Evolutionary conservation across 2,329 filamentous ascomycete species (phyloP).

Genomic region (Alternaria triticimaculans): DNA sequence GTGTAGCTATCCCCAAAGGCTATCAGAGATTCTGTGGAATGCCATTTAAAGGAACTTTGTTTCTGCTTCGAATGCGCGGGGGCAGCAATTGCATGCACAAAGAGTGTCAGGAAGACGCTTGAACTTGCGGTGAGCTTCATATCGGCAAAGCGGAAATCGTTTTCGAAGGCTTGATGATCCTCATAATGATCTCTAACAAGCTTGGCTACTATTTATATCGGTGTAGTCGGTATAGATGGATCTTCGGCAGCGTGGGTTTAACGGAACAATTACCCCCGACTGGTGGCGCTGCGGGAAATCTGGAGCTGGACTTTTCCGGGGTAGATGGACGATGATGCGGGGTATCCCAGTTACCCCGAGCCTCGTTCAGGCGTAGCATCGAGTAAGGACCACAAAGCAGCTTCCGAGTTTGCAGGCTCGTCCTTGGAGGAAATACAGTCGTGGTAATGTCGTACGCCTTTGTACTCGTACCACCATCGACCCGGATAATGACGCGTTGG

Average conservation of each 20-base stretch:
- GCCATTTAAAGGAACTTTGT: constrained; percentile 23
- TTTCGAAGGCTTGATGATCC: not conserved
- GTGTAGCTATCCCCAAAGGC: constrained; percentile 62
- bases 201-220: not conserved
- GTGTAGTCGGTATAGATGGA: not conserved
- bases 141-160: not conserved
- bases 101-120: constrained; percentile 2
- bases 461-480: not conserved
- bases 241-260: not conserved
- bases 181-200: not conserved
- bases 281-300: not conserved
- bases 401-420: not conserved
- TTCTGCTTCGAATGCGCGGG: not conserved
- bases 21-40: constrained; percentile 36
- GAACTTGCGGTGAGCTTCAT: constrained; percentile 17
- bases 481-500: not conserved
- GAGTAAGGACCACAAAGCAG: not conserved
- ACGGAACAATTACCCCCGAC: constrained; percentile 11
- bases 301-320: not conserved
- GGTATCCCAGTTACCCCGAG: not conserved
- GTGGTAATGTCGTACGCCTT: not conserved
- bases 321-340: not conserved
- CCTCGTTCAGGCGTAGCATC: not conserved
- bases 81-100: constrained; percentile 2
- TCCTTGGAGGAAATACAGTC: not conserved